Conservation (phyloP, 2,329 filamentous ascomycete genomes). For the Thermothelomyces thermophilus region DNA sequence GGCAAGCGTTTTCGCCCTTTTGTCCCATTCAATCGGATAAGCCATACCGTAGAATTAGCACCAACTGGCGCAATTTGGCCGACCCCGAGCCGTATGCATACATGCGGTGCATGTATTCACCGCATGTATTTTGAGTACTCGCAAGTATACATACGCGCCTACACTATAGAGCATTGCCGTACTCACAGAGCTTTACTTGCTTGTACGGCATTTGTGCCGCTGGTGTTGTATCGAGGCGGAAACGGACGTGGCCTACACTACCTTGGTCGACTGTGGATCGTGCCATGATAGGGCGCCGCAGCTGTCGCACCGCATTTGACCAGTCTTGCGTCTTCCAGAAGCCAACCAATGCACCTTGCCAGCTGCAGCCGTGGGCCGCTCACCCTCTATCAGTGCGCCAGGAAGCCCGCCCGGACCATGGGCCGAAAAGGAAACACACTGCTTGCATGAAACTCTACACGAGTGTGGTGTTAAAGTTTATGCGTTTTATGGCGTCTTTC, state of each 20-base stretch:
- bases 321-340: slow-evolving; percentile 13
- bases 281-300: slow-evolving; percentile 7
- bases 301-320: slow-evolving; percentile 15
- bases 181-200: too few species aligned
- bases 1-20: too few species aligned
- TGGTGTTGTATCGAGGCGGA: neutral
- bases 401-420: slow-evolving; percentile 1
- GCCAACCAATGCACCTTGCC: slow-evolving; percentile 9
- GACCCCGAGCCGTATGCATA: too few species aligned
- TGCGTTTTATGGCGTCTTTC: neutral
- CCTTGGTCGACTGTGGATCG: neutral
- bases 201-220: neutral
- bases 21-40: too few species aligned
- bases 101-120: too few species aligned
- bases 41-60: too few species aligned
- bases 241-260: neutral
- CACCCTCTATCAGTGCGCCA: slow-evolving; percentile 1
- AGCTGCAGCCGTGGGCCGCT: neutral
- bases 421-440: neutral
- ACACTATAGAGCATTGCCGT: too few species aligned
- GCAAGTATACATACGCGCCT: too few species aligned
- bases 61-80: too few species aligned
- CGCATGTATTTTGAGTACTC: too few species aligned
- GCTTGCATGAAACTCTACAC: neutral
- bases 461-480: neutral